Evolutionary conservation across 2,329 filamentous ascomycete genomes (phyloP), one percentile per base, ranked within the genome.

Genomic region (Arthroderma sp.): DNA sequence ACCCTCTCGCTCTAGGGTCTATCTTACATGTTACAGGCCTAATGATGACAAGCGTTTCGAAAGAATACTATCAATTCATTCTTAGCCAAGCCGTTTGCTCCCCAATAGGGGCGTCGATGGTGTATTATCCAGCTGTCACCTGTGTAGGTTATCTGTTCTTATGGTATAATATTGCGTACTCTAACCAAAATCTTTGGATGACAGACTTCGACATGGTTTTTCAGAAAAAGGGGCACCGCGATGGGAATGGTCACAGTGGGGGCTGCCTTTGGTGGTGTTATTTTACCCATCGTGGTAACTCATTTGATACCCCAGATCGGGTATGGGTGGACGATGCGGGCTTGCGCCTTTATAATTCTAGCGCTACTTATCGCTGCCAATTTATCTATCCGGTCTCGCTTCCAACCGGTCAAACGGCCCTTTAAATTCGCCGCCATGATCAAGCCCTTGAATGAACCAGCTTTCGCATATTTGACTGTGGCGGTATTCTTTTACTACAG

Each of bases 181-280:
- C 36, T 47, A 83, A 2, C 74, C 78, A 3, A 79, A 80, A 8
- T 84, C 83, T 55, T 83, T 82, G 56, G 64, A 66, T 37, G 68
- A 66, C 40, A 71, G n/a, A 55, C 60, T 36, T 61, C 65, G 32
- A 69, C 66, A 4, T 77, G 73, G 72, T 78, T 78, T 54, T 63
- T 63, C 48, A 65, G 64, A 36, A 68, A 67, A 48, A 66, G 75
- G 44, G 70, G 70, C 1, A 59, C 82, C 22, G 77, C 75, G 4
- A 70, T 80, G 38, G 77, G 77, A 1, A 55, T 82, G 4, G 72
- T 74, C 1, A 74, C 77, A 1, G 72, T 69, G 4, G 79, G 79
- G 3, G 75, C 72, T 29, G 73, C 71, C 2, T 15, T 50, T 9
- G 74, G 75, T 2, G 72, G 74, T 28, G 60, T 78, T 7, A 60